A percentile compares a stretch with the other conserved stretches of the same genome.
Evolutionary conservation across 345 rosid species (phyloP).

Genomic region (Alliaria petiolata): DNA sequence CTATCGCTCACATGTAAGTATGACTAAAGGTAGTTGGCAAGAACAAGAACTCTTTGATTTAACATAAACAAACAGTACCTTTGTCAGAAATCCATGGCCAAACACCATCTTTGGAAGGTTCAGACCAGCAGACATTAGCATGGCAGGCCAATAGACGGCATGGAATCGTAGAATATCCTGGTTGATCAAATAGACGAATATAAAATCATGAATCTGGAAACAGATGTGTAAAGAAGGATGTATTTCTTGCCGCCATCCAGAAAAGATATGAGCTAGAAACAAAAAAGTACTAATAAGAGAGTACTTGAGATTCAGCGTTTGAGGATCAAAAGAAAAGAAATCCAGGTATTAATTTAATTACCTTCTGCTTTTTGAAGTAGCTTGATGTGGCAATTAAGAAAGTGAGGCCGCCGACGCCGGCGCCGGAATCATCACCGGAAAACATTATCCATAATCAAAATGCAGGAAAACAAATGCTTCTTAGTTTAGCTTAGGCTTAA

Average conservation of each 20-base stretch:
- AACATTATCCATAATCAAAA: background rate
- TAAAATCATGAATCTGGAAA: background rate
- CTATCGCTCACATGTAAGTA: background rate
- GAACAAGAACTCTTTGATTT: background rate
- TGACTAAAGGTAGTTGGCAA: background rate
- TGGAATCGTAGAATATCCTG: constrained; percentile 95
- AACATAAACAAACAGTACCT: constrained; percentile 41
- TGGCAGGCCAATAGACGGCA: constrained; percentile 99
- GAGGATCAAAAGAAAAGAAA: too few species aligned
- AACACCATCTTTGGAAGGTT: constrained; percentile 76
- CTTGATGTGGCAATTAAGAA: too few species aligned
- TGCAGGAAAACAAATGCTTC: background rate
- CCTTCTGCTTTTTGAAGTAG: too few species aligned
- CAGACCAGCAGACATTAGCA: constrained; percentile 92
- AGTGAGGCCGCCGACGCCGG: too few species aligned
- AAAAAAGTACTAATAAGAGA: too few species aligned
- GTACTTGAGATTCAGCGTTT: too few species aligned
- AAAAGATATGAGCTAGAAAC: background rate
- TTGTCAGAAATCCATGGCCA: constrained; percentile 95
- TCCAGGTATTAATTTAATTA: too few species aligned
- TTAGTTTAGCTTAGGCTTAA: constrained; percentile 14
- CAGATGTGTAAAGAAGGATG: background rate
- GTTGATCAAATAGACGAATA: background rate
- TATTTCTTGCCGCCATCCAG: background rate
- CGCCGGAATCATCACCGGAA: too few species aligned